Evolutionary conservation across 768 basidiomycete species (phyloP).

Genomic region (Auriscalpium microsporum): DNA sequence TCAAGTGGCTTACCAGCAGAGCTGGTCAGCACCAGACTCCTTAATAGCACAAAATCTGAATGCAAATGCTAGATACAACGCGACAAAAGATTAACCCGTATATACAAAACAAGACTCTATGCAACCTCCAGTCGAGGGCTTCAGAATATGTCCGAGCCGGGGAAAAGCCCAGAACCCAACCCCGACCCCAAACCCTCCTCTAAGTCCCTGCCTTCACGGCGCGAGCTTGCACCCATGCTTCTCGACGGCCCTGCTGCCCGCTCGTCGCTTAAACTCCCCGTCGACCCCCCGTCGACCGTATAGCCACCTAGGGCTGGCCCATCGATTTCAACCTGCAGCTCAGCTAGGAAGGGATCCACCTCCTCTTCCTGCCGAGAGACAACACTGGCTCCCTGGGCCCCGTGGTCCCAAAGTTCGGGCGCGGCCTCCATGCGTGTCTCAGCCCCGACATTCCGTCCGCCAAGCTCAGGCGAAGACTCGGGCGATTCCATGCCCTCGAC

Average conservation of each 20-base stretch:
- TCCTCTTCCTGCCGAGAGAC: conserved; percentile 10
- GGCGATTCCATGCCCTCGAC: conserved; percentile 12
- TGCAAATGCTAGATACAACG: background rate
- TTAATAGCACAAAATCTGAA: background rate
- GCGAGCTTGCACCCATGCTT: background rate
- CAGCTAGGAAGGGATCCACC: conserved; percentile 12
- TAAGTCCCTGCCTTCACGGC: background rate
- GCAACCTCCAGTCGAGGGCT: background rate
- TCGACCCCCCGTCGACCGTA: background rate
- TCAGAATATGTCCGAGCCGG: conserved; percentile 16
- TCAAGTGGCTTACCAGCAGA: too few species aligned
- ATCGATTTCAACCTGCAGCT: conserved; percentile 4
- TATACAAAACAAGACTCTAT: background rate
- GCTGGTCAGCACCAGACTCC: too few species aligned
- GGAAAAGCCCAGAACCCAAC: conserved; percentile 7
- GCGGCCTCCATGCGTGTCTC: conserved; percentile 5
- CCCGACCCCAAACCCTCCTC: conserved; percentile 1
- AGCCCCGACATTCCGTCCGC: conserved; percentile 2
- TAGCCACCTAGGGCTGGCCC: background rate
- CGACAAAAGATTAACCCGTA: background rate
- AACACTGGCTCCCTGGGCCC: background rate
- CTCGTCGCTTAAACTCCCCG: background rate
- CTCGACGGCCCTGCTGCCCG: background rate
- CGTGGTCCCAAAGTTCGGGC: background rate
- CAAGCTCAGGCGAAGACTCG: conserved; percentile 12